A percentile compares a stretch with the other conserved stretches of the same genome.
Conservation (phyloP, 139 green algal species). For the Volvox reticuliferus region DNA sequence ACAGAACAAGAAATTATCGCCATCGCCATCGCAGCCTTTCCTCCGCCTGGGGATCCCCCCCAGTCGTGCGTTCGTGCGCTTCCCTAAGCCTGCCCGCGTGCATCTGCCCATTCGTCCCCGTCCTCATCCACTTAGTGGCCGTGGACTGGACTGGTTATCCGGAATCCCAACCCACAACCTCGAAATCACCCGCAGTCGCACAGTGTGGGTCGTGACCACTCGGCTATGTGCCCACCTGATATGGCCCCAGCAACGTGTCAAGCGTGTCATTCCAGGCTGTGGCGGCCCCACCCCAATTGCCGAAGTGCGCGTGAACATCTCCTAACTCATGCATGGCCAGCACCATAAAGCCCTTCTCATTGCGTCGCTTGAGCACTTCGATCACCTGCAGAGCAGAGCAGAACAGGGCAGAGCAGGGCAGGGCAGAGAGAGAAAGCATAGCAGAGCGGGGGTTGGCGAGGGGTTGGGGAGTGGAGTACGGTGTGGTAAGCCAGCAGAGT, state of each 20-base stretch:
- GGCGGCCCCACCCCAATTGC: conserved; percentile 60
- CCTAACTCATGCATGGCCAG: conserved; percentile 72
- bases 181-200: too few species aligned
- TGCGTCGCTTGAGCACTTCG: conserved; percentile 67
- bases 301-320: conserved; percentile 76
- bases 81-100: too few species aligned
- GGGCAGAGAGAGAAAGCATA: background rate
- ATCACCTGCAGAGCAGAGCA: conserved; percentile 53
- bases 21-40: too few species aligned
- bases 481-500: too few species aligned
- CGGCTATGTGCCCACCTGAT: conserved; percentile 70
- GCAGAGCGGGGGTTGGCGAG: background rate
- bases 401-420: background rate
- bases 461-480: background rate
- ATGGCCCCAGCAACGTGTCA: conserved; percentile 73
- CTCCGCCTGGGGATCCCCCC: too few species aligned
- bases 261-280: conserved; percentile 68
- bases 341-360: conserved; percentile 68
- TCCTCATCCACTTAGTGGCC: too few species aligned
- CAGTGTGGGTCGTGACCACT: too few species aligned
- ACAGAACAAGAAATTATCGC: too few species aligned
- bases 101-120: too few species aligned
- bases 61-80: too few species aligned
- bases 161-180: too few species aligned
- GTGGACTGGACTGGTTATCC: too few species aligned